Base-by-base conservation (phyloP, 176 grass and related monocot species). In the Alopecurus myosuroides region DNA sequence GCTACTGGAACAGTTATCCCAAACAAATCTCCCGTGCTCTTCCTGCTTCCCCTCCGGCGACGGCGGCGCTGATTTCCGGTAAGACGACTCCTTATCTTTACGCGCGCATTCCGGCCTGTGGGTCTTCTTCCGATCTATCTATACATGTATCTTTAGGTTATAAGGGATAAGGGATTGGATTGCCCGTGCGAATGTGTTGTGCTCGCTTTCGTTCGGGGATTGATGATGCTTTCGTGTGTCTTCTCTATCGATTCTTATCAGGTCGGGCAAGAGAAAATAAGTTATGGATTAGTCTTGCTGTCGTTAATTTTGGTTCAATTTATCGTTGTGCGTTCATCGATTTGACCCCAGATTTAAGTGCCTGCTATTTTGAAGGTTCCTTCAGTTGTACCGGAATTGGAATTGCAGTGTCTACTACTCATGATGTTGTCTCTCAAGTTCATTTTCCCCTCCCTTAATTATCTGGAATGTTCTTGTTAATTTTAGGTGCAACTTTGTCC, bases 321-420 rank as follows among this genome's bases (percentile, higher is more conserved):
- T 72, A 19, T 72, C 35, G 12, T 0, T 40, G 42, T 18, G 11
- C 29, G 11, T 13, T 57, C 2, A 34, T 73, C 62, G 14, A 53
- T 86, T 62, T 74, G 17, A 13, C 3, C 28, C 11, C 9, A 11
- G 72, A 73, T 78, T 70, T 63, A 72, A 86, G 53, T 29, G 3
- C 10, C 35, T 90, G 34, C n/a, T 90, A 0, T 90, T 75, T 90
- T 90, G 77, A 64, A 83, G 88, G 88, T 86, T 90, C 23, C 33
- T 22, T 44, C 70, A 74, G 70, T 74, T 74, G 79, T 64, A 50
- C 65, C 7, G 65, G 53, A 22, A 83, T 51, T 44, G 34, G 73
- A 52, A 78, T 86, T 36, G 23, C 31, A 42, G 40, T 77, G 69
- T 78, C 81, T 17, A 18, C 69, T 72, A 20, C 7, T n/a, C 50